phyloP scores from a whole-genome alignment of 2,329 filamentous ascomycete species.

The Botrytis cinerea region DNA sequence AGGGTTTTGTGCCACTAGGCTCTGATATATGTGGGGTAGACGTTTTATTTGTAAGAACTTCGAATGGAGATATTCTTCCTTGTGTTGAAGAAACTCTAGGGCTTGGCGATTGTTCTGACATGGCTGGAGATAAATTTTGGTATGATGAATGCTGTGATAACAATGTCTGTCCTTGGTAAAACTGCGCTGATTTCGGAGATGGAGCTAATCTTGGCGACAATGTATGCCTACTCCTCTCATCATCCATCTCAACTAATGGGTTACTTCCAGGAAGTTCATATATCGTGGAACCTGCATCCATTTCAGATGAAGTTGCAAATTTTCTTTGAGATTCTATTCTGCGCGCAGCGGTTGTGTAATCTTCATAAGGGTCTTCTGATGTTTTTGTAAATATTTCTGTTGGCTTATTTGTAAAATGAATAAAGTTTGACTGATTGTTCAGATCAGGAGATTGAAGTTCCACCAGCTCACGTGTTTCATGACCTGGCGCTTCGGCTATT shows the following conservation, averaged over 20 bases:
- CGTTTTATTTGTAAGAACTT: not conserved
- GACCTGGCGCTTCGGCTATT: constrained; percentile 10
- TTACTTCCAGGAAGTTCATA: constrained; percentile 10
- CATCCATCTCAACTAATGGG: constrained; percentile 10
- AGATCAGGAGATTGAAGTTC: constrained; percentile 12
- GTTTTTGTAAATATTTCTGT: constrained; percentile 12
- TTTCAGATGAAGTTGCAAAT: constrained; percentile 3
- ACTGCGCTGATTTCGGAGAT: not conserved
- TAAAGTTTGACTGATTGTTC: not conserved
- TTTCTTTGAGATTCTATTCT: constrained; percentile 5
- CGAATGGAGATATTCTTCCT: constrained; percentile 6
- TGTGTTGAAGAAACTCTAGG: not conserved
- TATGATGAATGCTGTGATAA: not conserved
- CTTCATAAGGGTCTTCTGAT: not conserved
- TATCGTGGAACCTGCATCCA: not conserved
- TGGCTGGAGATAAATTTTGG: not conserved
- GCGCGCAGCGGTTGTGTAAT: not conserved
- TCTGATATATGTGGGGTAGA: not conserved
- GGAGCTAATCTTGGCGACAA: not conserved
- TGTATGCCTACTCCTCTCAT: not conserved
- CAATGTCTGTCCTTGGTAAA: not conserved
- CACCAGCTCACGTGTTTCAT: not conserved
- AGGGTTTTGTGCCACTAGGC: not conserved
- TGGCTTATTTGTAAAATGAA: not conserved
- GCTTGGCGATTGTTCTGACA: not conserved